Evolutionary conservation across 345 rosid species (phyloP).

Genomic region (Streptanthus diversifolius): DNA sequence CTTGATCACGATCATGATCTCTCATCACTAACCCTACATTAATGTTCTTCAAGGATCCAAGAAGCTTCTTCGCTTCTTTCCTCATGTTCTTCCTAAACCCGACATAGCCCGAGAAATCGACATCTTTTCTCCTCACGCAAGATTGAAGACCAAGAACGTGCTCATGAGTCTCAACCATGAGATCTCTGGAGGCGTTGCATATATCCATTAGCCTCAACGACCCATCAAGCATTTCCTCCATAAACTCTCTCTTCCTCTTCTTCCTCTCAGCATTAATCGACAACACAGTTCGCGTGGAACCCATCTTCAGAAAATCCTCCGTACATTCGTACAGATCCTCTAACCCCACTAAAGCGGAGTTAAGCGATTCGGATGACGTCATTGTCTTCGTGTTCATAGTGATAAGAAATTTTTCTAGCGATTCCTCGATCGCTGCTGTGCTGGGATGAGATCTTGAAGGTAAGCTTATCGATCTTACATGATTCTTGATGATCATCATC

Average conservation of each 20-base stretch:
- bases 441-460: constrained; percentile 70
- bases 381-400: constrained; percentile 33
- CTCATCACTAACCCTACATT: constrained; percentile 32
- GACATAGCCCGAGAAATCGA: constrained; percentile 23
- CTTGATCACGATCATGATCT: not conserved
- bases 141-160: constrained; percentile 55
- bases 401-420: too few relatives aligned
- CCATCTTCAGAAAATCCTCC: constrained; percentile 52
- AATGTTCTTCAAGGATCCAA: constrained; percentile 45
- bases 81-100: constrained; percentile 52
- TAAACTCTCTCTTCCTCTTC: too few relatives aligned
- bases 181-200: constrained; percentile 54
- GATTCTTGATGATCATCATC: constrained; percentile 39
- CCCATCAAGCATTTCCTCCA: constrained; percentile 53
- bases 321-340: constrained; percentile 44
- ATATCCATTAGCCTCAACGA: constrained; percentile 56
- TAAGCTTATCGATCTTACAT: constrained; percentile 61
- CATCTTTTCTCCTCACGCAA: constrained; percentile 35
- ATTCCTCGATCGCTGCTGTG: constrained; percentile 44
- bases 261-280: too few relatives aligned
- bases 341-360: constrained; percentile 41
- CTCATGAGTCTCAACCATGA: constrained; percentile 44
- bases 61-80: constrained; percentile 49
- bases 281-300: constrained; percentile 48
- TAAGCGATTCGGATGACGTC: constrained; percentile 38